These are phyloP conservation scores for Rosa hybrid DNA, from an alignment of 331 rosid species.

Conservation along the genomic window DNA sequence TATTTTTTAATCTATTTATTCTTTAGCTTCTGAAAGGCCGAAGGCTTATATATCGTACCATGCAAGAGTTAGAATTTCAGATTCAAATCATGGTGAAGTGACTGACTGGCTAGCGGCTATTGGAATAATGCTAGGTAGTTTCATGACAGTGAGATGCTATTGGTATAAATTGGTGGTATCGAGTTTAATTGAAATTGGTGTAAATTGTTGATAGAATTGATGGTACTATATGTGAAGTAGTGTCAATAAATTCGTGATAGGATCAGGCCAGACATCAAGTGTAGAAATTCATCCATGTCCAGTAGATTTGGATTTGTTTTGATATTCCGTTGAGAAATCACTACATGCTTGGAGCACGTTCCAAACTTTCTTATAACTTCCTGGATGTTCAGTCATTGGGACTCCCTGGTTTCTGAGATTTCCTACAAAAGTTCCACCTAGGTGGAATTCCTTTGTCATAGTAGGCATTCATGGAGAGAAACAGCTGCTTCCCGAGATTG, in stretches of 20 bases:
- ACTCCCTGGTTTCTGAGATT: too few relatives aligned
- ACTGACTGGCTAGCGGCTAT: background rate
- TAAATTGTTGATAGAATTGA: background rate
- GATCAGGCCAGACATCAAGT: too few relatives aligned
- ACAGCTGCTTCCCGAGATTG: too few relatives aligned
- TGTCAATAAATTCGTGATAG: background rate
- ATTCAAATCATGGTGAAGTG: background rate
- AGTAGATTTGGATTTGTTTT: background rate
- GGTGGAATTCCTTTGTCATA: too few relatives aligned
- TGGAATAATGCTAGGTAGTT: background rate
- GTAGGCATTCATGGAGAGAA: too few relatives aligned
- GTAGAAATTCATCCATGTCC: background rate
- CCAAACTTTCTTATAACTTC: too few relatives aligned
- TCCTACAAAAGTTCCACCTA: too few relatives aligned
- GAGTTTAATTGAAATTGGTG: background rate
- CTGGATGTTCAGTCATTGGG: too few relatives aligned
- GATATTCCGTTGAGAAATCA: too few relatives aligned
- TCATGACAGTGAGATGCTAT: too few relatives aligned
- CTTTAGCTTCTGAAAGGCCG: background rate
- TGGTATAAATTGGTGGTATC: background rate
- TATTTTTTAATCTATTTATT: conserved; percentile 15
- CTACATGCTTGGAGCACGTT: too few relatives aligned
- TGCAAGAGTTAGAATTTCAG: background rate
- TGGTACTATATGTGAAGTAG: background rate
- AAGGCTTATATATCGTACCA: background rate